These are phyloP conservation scores for Venturia aucupariae DNA, from an alignment of 2,329 filamentous ascomycete species.

Conservation along the genomic window DNA sequence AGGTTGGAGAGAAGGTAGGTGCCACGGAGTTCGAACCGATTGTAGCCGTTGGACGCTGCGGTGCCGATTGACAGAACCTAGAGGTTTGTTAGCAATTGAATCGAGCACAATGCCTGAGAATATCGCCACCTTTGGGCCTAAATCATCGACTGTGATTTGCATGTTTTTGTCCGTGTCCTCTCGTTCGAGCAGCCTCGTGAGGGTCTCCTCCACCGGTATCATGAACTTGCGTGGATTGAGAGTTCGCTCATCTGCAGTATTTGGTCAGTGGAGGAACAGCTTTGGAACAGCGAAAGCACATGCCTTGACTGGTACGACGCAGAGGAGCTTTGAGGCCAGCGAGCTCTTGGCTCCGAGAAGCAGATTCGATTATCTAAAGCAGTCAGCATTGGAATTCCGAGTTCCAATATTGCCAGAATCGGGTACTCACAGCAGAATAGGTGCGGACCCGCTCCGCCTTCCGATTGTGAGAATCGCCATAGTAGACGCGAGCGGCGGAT, in stretches of 20 bases:
- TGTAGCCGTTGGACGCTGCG: slow-evolving; percentile 74
- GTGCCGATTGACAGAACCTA: slow-evolving; percentile 77
- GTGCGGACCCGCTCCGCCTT: slow-evolving; percentile 42
- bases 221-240: slow-evolving; percentile 68
- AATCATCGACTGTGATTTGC: slow-evolving; percentile 96
- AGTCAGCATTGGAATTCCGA: background rate
- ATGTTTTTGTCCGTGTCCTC: slow-evolving; percentile 93
- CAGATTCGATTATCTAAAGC: slow-evolving; percentile 16
- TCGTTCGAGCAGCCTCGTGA: slow-evolving; percentile 67
- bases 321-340: slow-evolving; percentile 15
- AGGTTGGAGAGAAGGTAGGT: slow-evolving; percentile 98
- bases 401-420: background rate
- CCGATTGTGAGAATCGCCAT: slow-evolving; percentile 41
- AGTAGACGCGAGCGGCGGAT: slow-evolving; percentile 50
- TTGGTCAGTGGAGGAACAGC: background rate
- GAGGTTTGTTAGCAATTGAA: slow-evolving; percentile 20
- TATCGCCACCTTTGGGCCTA: slow-evolving; percentile 67
- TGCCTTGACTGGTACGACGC: slow-evolving; percentile 26
- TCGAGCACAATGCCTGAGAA: slow-evolving; percentile 9
- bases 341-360: slow-evolving; percentile 15
- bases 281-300: slow-evolving; percentile 12
- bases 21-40: slow-evolving; percentile 82
- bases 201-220: slow-evolving; percentile 75
- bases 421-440: slow-evolving; percentile 44
- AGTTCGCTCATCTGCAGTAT: slow-evolving; percentile 58